phyloP scores from a whole-genome alignment of 2,329 filamentous ascomycete genomes.

The Ceratocystiopsis sp. region DNA sequence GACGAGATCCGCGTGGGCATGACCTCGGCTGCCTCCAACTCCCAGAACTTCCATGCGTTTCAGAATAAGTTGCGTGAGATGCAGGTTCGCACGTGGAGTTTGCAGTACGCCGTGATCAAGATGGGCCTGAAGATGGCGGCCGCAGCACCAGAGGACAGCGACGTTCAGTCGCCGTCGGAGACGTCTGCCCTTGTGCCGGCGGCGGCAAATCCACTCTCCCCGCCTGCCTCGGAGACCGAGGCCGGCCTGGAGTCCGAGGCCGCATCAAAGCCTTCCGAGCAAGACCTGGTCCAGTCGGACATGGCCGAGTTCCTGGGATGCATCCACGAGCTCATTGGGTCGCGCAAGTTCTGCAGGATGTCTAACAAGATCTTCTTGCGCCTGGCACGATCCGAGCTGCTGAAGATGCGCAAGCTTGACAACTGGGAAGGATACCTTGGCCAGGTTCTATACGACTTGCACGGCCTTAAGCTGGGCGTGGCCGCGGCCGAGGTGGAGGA shows the following conservation, averaged over 20 bases:
- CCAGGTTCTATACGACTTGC: slow-evolving; percentile 69
- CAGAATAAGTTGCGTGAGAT: slow-evolving; percentile 66
- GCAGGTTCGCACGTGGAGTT: slow-evolving; percentile 72
- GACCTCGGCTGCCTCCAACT: slow-evolving; percentile 26
- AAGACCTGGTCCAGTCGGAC: slow-evolving; percentile 38
- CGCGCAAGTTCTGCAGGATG: slow-evolving; percentile 69
- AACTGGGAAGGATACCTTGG: slow-evolving; percentile 77
- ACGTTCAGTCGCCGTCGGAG: no score
- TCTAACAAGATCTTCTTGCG: slow-evolving; percentile 81
- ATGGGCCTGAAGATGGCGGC: slow-evolving; percentile 37
- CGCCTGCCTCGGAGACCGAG: background rate
- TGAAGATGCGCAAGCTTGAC: slow-evolving; percentile 57
- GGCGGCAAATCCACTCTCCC: background rate
- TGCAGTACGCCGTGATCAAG: slow-evolving; percentile 68
- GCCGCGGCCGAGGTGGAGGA: slow-evolving; percentile 52
- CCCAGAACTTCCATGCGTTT: slow-evolving; percentile 38
- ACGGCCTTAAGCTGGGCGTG: slow-evolving; percentile 61
- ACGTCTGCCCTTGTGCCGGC: background rate
- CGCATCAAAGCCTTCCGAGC: no score
- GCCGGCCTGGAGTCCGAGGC: slow-evolving; percentile 13
- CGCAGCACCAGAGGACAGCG: background rate
- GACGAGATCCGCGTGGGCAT: slow-evolving; percentile 73
- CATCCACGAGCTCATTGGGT: slow-evolving; percentile 68
- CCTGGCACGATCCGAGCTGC: slow-evolving; percentile 71
- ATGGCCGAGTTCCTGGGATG: slow-evolving; percentile 64